A percentile compares a stretch with the other conserved stretches of the same genome.
Evolutionary conservation across 2,329 filamentous ascomycete genomes (phyloP).

Genomic region (Ilyonectria mors-panacis): DNA sequence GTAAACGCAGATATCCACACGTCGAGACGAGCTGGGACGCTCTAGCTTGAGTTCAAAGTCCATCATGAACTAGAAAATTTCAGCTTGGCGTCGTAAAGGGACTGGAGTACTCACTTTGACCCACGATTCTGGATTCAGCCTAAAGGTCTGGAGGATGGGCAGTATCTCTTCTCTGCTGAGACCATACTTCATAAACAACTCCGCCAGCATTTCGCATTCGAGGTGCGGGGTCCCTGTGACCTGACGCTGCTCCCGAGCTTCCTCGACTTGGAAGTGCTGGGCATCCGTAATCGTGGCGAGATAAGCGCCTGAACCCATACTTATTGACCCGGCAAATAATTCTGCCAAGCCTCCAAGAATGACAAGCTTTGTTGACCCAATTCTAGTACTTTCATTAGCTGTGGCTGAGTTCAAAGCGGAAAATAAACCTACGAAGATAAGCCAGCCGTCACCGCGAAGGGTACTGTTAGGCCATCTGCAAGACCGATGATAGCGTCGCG

Average conservation of each 20-base stretch:
- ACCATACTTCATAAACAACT: not conserved
- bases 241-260: not conserved
- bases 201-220: not conserved
- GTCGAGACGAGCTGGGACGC: not conserved
- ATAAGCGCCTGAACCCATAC: not conserved
- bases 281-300: not conserved
- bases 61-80: not conserved
- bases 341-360: not conserved
- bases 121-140: not conserved
- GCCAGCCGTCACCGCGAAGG: not conserved
- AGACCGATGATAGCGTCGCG: not conserved
- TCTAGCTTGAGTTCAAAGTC: not conserved
- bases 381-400: not conserved
- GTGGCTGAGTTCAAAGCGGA: not conserved
- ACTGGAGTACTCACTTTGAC: not conserved
- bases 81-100: not conserved
- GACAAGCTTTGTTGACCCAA: not conserved
- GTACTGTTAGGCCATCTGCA: not conserved
- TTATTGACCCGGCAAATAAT: not conserved
- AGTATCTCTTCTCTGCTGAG: not conserved
- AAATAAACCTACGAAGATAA: not conserved
- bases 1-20: not conserved
- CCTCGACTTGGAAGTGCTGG: not conserved
- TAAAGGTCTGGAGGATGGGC: not conserved
- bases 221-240: not conserved